phyloP scores from a whole-genome alignment of 768 basidiomycete genomes.

The Filobasidium wieringae region DNA sequence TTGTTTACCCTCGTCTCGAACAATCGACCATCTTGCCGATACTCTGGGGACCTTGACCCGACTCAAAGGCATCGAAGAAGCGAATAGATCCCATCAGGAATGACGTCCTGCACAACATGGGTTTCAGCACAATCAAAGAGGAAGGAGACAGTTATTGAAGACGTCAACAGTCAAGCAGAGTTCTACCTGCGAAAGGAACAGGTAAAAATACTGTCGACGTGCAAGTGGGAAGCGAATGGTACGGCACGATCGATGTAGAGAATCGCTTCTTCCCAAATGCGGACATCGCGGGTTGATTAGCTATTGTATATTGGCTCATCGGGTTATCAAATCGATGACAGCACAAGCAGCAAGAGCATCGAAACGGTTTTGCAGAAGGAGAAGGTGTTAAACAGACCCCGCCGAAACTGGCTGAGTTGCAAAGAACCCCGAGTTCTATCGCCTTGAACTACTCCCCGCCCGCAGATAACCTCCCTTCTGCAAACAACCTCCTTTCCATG shows the following conservation, averaged over 20 bases:
- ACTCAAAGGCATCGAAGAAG: constrained; percentile 50
- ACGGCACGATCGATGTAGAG: neutral
- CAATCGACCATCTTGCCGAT: too few relatives aligned
- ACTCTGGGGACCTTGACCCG: neutral
- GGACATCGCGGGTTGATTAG: constrained; percentile 1
- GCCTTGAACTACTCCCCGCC: too few relatives aligned
- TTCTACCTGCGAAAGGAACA: too few relatives aligned
- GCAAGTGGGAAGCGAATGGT: neutral
- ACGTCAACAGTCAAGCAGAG: too few relatives aligned
- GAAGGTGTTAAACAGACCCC: too few relatives aligned
- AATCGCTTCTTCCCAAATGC: neutral
- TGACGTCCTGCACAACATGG: constrained; percentile 67
- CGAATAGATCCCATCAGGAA: constrained; percentile 69
- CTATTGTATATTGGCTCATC: too few relatives aligned
- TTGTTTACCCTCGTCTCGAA: neutral
- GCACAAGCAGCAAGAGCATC: too few relatives aligned
- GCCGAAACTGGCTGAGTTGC: too few relatives aligned
- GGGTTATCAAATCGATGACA: too few relatives aligned
- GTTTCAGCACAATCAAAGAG: constrained; percentile 88
- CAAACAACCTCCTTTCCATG: too few relatives aligned
- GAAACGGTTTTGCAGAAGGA: too few relatives aligned
- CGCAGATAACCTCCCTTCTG: neutral
- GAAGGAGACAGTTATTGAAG: constrained; percentile 86
- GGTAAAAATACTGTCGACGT: neutral
- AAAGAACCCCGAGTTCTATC: too few relatives aligned